These are phyloP conservation scores for Solanum bulbocastanum DNA, from an alignment of 257 asterid genomes.

Conservation along the genomic window DNA sequence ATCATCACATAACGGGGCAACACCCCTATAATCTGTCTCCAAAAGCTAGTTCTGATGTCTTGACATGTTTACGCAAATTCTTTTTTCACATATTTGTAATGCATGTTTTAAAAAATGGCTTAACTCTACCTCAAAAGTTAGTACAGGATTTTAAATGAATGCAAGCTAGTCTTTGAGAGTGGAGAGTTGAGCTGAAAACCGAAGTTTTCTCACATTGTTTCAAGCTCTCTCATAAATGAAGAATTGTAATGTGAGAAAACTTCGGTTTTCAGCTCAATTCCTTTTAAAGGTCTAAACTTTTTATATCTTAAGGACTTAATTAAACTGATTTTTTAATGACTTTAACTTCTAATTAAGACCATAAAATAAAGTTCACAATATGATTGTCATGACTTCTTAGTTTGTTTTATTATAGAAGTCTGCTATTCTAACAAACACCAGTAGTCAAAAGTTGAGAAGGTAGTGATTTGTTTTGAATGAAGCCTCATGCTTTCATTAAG, in stretches of 20 bases:
- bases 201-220: neutral
- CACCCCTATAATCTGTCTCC: neutral
- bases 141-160: neutral
- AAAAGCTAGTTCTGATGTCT: neutral
- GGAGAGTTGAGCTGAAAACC: neutral
- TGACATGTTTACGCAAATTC: neutral
- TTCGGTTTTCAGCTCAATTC: neutral
- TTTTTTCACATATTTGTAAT: neutral
- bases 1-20: neutral
- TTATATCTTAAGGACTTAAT: neutral
- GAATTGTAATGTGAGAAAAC: neutral
- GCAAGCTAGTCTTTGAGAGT: neutral
- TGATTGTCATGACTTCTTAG: neutral
- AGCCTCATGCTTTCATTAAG: neutral
- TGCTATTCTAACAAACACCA: neutral
- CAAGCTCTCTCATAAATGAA: neutral
- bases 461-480: neutral
- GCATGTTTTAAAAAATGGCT: neutral
- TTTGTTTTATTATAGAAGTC: neutral
- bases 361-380: neutral
- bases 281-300: neutral
- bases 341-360: neutral
- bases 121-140: neutral
- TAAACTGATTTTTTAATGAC: neutral
- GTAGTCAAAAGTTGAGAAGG: neutral